A percentile compares a stretch with the other conserved stretches of the same genome.
Conservation (phyloP, 192 early-diverging fungal genomes). For the Backusella parvicylindrica region DNA sequence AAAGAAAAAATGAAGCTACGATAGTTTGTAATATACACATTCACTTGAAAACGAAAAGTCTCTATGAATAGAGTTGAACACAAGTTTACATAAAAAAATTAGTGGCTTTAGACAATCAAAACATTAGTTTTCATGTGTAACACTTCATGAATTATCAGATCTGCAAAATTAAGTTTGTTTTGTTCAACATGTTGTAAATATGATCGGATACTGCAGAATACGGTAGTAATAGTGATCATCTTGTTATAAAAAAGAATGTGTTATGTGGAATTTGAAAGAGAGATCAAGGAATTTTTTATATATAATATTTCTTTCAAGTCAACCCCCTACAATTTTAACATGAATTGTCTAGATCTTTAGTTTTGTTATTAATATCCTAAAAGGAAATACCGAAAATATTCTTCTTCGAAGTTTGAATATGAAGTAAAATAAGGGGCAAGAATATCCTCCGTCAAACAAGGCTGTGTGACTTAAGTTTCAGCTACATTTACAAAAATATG, state of each 20-base stretch:
- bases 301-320: not conserved
- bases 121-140: not conserved
- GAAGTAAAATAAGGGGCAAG: not conserved
- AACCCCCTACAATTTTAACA: not conserved
- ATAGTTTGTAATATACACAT: not conserved
- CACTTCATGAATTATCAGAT: not conserved
- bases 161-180: not conserved
- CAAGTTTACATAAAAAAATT: not conserved
- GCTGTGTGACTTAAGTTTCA: not conserved
- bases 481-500: not conserved
- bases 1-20: not conserved
- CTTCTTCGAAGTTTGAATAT: not conserved
- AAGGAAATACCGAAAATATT: not conserved
- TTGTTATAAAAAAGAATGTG: not conserved
- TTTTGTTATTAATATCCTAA: not conserved
- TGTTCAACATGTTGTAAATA: not conserved
- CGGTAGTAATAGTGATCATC: not conserved
- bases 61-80: not conserved
- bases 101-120: not conserved
- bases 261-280: not conserved
- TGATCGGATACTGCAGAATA: not conserved
- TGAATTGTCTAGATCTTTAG: not conserved
- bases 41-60: not conserved
- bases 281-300: not conserved
- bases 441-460: not conserved